Base-by-base conservation (phyloP, 768 basidiomycete species). In the Xerocomellus dryophilus region DNA sequence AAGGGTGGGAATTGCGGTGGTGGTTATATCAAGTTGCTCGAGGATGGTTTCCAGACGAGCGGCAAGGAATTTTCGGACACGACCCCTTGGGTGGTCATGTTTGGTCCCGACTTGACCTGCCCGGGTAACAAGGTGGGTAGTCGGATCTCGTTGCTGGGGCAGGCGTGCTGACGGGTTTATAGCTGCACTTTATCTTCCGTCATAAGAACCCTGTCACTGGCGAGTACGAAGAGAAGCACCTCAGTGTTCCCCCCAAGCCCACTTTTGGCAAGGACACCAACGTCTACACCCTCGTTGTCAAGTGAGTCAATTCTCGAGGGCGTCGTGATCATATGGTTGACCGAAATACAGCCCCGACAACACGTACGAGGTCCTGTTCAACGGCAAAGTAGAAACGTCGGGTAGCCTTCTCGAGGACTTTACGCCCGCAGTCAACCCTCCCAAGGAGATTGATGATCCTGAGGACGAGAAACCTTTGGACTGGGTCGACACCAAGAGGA, bases 161-260 rank as follows among this genome's bases (percentile, higher is more conserved):
- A n/a, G 17, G 17, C 23, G 7, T 52, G 25, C 54, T 60, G 46
- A 62, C 34, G 23, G 42, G 27, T 35, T 11, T 44, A 32, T 66
- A 95, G 90, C 78, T 98, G 47, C 97, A 99, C 81, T 98, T 99
- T 75, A 99, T 99, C 76, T 96, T 99, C 92, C 91, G 94, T 65
- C 90, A 98, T 81, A 85, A 88, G 78, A 95, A 84, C 78, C 96
- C 97, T 34, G 81, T 88, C 64, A 92, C 89, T 42, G 92, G 92
- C 63, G 93, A 93, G 66, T 83, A 81, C 60, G 97, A 98, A 74
- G 97, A 99, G 83, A 98, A 99, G 74, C 97, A 99, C 74, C 85
- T 98, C 56, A 82, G 77, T 49, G 68, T 79, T 54, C 79, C 94
- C 57, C 95, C 93, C 55, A 80, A 79, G 53, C 96, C 96, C 43